Conservation (phyloP, 2,329 filamentous ascomycete species). For the Nigrograna mackinnonii region DNA sequence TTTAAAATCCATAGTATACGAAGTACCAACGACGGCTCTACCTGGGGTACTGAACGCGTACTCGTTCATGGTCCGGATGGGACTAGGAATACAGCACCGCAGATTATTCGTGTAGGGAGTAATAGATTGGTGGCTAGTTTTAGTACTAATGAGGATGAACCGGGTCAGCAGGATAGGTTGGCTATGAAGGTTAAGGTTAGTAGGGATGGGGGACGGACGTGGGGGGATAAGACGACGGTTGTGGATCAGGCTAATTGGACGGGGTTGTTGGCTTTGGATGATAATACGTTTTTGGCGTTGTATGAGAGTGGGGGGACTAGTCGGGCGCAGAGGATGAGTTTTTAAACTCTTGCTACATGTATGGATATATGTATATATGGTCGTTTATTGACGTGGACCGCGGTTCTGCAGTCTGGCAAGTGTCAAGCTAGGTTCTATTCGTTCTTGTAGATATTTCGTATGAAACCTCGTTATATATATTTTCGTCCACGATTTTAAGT, state of each 20-base stretch:
- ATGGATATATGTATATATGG: no score
- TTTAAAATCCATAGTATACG: slow-evolving; percentile 45
- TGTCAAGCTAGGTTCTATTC: no score
- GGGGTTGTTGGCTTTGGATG: slow-evolving; percentile 28
- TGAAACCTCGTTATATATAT: no score
- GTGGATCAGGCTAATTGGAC: slow-evolving; percentile 29
- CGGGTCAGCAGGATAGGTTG: slow-evolving; percentile 17
- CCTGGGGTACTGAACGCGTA: slow-evolving; percentile 44
- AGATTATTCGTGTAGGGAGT: slow-evolving; percentile 48
- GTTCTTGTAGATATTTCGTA: no score
- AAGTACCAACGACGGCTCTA: slow-evolving; percentile 46
- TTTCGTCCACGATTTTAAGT: no score
- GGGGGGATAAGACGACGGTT: slow-evolving; percentile 34
- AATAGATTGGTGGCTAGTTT: slow-evolving; percentile 49
- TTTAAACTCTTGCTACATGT: no score
- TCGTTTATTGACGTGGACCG: no score
- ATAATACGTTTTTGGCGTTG: slow-evolving; percentile 26
- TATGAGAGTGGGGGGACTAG: slow-evolving; percentile 25
- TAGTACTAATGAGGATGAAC: slow-evolving; percentile 50
- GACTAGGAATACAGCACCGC: slow-evolving; percentile 46
- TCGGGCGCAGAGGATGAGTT: slow-evolving; percentile 27
- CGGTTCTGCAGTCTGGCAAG: no score
- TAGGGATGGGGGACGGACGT: slow-evolving; percentile 26
- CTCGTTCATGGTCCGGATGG: slow-evolving; percentile 43
- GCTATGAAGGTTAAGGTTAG: slow-evolving; percentile 29